phyloP scores from a whole-genome alignment of 1,139 yeast species.

The Kazachstania sp. region DNA sequence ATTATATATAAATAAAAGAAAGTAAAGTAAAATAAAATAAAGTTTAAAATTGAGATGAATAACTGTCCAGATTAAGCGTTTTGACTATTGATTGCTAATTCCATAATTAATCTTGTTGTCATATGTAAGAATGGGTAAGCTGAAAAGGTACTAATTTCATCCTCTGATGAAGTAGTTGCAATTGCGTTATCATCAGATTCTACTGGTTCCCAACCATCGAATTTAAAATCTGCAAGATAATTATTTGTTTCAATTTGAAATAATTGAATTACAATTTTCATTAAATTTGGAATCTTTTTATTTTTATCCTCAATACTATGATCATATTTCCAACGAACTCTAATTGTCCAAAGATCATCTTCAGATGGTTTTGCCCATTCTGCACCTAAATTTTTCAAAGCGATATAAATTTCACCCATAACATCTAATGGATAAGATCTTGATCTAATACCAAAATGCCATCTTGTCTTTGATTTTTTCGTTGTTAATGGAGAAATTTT shows the following conservation, averaged over 20 bases:
- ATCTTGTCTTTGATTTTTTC: slow-evolving; percentile 85
- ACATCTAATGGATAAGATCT: slow-evolving; percentile 95
- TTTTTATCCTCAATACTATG: slow-evolving; percentile 29
- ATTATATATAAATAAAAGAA: neutral
- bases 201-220: slow-evolving; percentile 85
- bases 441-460: slow-evolving; percentile 98
- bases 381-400: slow-evolving; percentile 86
- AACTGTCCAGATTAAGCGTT: slow-evolving; percentile 2
- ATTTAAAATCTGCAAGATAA: slow-evolving; percentile 91
- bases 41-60: too few species aligned
- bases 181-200: slow-evolving; percentile 33
- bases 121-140: slow-evolving; percentile 93
- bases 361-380: slow-evolving; percentile 95
- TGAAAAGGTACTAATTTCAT: slow-evolving; percentile 74
- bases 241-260: slow-evolving; percentile 94
- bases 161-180: slow-evolving; percentile 24
- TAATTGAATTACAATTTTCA: slow-evolving; percentile 96
- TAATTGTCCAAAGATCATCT: slow-evolving; percentile 91
- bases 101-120: slow-evolving; percentile 91
- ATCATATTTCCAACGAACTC: slow-evolving; percentile 85
- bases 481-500: slow-evolving; percentile 67
- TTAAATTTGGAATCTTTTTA: slow-evolving; percentile 50
- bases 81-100: slow-evolving; percentile 76
- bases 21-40: neutral
- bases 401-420: slow-evolving; percentile 96